These are phyloP conservation scores for Phytopythium litorale DNA, from an alignment of 352 stramenopile genomes.

Conservation along the genomic window DNA sequence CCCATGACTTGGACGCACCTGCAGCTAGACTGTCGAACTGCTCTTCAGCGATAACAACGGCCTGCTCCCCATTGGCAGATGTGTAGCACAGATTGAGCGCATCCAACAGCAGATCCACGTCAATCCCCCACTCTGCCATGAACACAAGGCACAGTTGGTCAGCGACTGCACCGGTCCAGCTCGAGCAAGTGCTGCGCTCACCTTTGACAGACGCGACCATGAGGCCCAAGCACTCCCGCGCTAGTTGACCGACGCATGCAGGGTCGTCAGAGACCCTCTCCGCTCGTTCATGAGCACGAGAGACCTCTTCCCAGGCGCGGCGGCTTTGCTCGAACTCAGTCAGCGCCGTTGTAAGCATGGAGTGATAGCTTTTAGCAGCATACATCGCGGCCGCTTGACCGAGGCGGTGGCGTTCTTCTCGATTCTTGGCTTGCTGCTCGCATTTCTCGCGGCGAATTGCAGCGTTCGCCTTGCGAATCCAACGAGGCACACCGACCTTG, in stretches of 20 bases:
- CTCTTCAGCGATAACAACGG: conserved; percentile 31
- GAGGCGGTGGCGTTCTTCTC: conserved; percentile 26
- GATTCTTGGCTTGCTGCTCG: conserved; percentile 34
- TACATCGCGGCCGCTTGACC: conserved; percentile 44
- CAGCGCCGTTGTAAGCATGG: conserved; percentile 25
- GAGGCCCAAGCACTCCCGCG: conserved; percentile 48
- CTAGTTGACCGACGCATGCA: conserved; percentile 33
- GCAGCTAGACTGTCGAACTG: conserved; percentile 36
- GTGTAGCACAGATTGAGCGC: conserved; percentile 59
- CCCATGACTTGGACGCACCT: conserved; percentile 26
- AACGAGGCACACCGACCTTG: conserved; percentile 38
- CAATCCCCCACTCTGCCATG: conserved; percentile 54
- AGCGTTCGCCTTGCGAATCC: conserved; percentile 53
- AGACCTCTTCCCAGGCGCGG: conserved; percentile 10
- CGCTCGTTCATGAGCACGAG: conserved; percentile 7
- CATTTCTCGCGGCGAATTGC: conserved; percentile 55
- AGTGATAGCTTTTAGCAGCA: conserved; percentile 43
- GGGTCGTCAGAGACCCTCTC: conserved; percentile 18
- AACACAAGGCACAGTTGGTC: background rate
- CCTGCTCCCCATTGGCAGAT: conserved; percentile 39
- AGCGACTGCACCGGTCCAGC: background rate
- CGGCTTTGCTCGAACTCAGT: conserved; percentile 37
- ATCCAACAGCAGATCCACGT: conserved; percentile 59
- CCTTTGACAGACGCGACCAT: conserved; percentile 59
- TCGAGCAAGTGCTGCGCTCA: background rate